Evolutionary conservation across 2,329 filamentous ascomycete genomes (phyloP), one percentile per base, ranked within the genome.

Genomic region (Drechslera avenae): DNA sequence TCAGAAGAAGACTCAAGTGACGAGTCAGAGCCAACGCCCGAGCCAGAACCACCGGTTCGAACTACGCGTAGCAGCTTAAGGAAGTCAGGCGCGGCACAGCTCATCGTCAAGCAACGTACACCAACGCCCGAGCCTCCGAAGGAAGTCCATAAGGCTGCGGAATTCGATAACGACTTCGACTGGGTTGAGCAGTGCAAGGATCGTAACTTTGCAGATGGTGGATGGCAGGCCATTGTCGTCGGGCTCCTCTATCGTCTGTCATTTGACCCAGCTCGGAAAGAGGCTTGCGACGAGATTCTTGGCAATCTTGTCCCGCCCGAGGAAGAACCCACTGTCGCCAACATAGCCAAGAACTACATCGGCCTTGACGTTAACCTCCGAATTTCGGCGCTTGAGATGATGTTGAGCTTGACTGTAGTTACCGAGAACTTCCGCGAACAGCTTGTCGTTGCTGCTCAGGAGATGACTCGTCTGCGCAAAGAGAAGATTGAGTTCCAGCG

Each of bases 401-500:
- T 97, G 48, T 91, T 90, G 71, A 86, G 93, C 79, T 79, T 97
- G 54, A 92, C 90, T 2, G 82, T 92, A 48, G 88, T 91, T 66
- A 97, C 94, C 0, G 92, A 91, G 69, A 86, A 89, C 2, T 84
- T 97, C 60, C 87, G 93, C 45, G 87, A 85, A 13, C 96, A 95
- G 69, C 88, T 99, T 80, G 91, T 96, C 61, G 88, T 93, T 56
- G 96, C 92, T 75, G 91, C 89, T 58, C 90, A 93, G 67, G 89
- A 91, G 46, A 97, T 97, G 92, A 99, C 94, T 1, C 85, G 86
- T 46, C 91, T 95, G 67, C 87, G 94, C 41, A 99, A 99, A 74
- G 89, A 95, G 70, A 97, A 96, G 77, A 96, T 97, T 54, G 90
- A 96, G 59, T 88, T 86, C 75, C 93, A 97, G 75, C 85, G 91